A percentile compares a stretch with the other conserved stretches of the same genome.
phyloP scores from a whole-genome alignment of 2,329 filamentous ascomycete species.

The Botrytis galanthina region DNA sequence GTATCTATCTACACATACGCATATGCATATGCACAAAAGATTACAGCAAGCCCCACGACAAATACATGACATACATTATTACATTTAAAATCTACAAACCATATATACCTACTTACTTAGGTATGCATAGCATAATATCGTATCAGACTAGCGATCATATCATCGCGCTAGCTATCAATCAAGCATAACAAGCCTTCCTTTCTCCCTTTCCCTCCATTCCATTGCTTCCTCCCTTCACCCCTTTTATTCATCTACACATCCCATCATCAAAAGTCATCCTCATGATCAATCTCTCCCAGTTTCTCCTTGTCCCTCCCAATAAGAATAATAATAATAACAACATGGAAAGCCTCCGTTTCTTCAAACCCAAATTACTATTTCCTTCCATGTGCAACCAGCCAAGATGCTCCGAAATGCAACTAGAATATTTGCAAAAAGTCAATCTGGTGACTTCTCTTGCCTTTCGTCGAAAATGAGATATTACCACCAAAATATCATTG shows the following conservation, averaged over 20 bases:
- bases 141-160: background rate
- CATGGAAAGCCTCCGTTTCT: background rate
- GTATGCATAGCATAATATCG: background rate
- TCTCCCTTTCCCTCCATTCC: background rate
- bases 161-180: background rate
- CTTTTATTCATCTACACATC: background rate
- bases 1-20: background rate
- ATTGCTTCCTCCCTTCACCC: too few relatives aligned
- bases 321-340: background rate
- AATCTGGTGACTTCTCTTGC: too few relatives aligned
- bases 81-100: background rate
- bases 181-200: background rate
- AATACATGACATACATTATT: background rate
- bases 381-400: background rate
- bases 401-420: background rate
- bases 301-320: background rate
- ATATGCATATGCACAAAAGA: too few relatives aligned
- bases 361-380: background rate
- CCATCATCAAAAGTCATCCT: background rate
- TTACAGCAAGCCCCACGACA: background rate
- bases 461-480: background rate
- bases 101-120: background rate
- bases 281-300: background rate
- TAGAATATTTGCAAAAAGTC: background rate
- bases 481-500: background rate